These are phyloP conservation scores for Diaporthe capsici DNA, from an alignment of 2,329 filamentous ascomycete genomes.

Conservation along the genomic window DNA sequence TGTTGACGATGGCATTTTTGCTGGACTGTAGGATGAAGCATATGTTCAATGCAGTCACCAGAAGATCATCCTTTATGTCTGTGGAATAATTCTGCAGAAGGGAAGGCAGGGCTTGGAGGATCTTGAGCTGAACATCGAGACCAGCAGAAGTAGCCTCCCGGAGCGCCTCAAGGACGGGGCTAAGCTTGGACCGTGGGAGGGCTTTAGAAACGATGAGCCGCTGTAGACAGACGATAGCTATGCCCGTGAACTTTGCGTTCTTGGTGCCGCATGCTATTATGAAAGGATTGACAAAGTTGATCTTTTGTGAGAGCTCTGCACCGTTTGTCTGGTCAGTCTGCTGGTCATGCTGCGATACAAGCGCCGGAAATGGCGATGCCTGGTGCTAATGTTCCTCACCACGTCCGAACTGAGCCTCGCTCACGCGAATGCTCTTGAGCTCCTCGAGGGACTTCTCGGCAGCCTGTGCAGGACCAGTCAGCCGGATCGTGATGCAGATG, in stretches of 20 bases:
- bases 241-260: slow-evolving; percentile 90
- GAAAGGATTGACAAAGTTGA: slow-evolving; percentile 92
- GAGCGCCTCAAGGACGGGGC: slow-evolving; percentile 89
- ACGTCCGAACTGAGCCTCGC: slow-evolving; percentile 77
- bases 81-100: slow-evolving; percentile 90
- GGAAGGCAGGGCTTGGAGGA: slow-evolving; percentile 91
- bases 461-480: slow-evolving; percentile 66
- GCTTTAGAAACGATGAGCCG: slow-evolving; percentile 87
- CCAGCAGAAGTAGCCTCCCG: slow-evolving; percentile 85
- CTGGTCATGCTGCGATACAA: not conserved
- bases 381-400: slow-evolving; percentile 34
- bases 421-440: slow-evolving; percentile 80
- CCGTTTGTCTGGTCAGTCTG: slow-evolving; percentile 36
- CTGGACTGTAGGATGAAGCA: slow-evolving; percentile 92
- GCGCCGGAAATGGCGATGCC: slow-evolving; percentile 52
- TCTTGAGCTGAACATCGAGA: slow-evolving; percentile 94
- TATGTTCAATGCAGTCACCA: slow-evolving; percentile 88
- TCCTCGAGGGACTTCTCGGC: slow-evolving; percentile 95
- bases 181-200: slow-evolving; percentile 82
- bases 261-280: slow-evolving; percentile 92
- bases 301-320: slow-evolving; percentile 84
- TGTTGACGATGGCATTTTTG: slow-evolving; percentile 94
- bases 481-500: not conserved
- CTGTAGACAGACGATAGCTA: slow-evolving; percentile 90
- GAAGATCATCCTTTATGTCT: slow-evolving; percentile 83